These are phyloP conservation scores for Curvularia verruculosa DNA, from an alignment of 2,329 filamentous ascomycete genomes.

Conservation along the genomic window DNA sequence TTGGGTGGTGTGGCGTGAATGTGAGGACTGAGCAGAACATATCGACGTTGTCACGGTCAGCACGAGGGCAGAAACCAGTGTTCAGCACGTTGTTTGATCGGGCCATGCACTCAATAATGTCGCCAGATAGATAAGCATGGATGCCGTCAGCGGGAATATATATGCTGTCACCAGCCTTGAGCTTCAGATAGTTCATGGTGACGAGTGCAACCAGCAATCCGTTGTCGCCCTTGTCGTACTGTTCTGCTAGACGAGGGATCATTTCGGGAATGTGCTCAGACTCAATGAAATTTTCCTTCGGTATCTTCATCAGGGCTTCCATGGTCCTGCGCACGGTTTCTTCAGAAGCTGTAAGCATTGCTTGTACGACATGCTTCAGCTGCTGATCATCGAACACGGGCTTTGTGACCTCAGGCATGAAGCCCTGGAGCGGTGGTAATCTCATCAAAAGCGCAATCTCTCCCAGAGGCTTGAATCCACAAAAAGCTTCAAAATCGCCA, in stretches of 20 bases:
- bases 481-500: constrained; percentile 75
- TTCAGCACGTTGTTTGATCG: constrained; percentile 77
- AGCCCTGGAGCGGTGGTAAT: constrained; percentile 60
- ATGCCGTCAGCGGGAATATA: constrained; percentile 76
- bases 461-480: constrained; percentile 71
- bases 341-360: constrained; percentile 61
- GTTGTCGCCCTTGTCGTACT: constrained; percentile 69
- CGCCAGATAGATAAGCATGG: constrained; percentile 73
- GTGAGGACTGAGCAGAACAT: constrained; percentile 68
- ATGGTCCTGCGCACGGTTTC: constrained; percentile 61
- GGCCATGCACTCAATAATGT: constrained; percentile 82
- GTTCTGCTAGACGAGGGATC: constrained; percentile 66
- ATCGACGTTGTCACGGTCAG: constrained; percentile 68
- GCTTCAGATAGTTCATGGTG: constrained; percentile 74
- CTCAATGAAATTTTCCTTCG: constrained; percentile 57
- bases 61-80: constrained; percentile 72
- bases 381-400: constrained; percentile 62
- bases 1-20: constrained; percentile 65
- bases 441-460: constrained; percentile 66
- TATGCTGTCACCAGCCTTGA: constrained; percentile 69
- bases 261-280: constrained; percentile 68
- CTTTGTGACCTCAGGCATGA: constrained; percentile 55
- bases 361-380: constrained; percentile 62
- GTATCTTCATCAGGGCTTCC: constrained; percentile 57
- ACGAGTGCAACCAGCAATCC: constrained; percentile 72